phyloP scores from a whole-genome alignment of 2,329 filamentous ascomycete genomes.

The Rhytidhysteron rufulum region DNA sequence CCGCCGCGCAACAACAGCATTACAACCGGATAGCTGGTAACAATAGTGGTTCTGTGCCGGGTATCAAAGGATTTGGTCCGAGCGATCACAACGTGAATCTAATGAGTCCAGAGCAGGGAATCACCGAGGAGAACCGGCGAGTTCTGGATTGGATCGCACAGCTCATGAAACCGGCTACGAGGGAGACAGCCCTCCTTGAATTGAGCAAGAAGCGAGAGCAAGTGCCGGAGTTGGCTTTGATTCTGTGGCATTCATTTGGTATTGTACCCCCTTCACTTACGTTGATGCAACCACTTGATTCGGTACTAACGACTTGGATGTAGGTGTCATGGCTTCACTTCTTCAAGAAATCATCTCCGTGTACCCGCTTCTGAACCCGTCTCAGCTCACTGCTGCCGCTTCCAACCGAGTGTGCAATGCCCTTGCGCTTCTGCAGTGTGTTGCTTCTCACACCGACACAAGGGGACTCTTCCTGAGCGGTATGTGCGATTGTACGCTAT shows the following conservation, averaged over 20 bases:
- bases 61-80: conserved; percentile 31
- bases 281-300: no score
- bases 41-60: conserved; percentile 50
- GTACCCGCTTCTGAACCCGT: conserved; percentile 93
- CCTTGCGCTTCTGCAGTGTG: conserved; percentile 89
- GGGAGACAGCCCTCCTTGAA: conserved; percentile 88
- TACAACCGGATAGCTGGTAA: conserved; percentile 70
- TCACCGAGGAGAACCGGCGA: conserved; percentile 86
- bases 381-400: conserved; percentile 93
- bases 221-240: conserved; percentile 91
- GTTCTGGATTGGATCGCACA: conserved; percentile 94
- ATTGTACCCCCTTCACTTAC: conserved; percentile 41
- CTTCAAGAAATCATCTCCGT: conserved; percentile 99
- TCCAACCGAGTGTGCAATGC: conserved; percentile 98
- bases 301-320: conserved; percentile 18
- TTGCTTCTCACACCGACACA: conserved; percentile 96
- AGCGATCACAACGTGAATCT: conserved; percentile 33
- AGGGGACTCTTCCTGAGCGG: conserved; percentile 89
- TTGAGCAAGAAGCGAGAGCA: conserved; percentile 98
- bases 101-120: conserved; percentile 40
- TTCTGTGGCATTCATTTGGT: conserved; percentile 99
- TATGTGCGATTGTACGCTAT: conserved; percentile 41
- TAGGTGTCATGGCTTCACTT: conserved; percentile 96
- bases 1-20: conserved; percentile 50
- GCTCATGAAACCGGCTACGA: conserved; percentile 77